Conservation (phyloP, 331 rosid genomes). For the Rosa hybrid region DNA sequence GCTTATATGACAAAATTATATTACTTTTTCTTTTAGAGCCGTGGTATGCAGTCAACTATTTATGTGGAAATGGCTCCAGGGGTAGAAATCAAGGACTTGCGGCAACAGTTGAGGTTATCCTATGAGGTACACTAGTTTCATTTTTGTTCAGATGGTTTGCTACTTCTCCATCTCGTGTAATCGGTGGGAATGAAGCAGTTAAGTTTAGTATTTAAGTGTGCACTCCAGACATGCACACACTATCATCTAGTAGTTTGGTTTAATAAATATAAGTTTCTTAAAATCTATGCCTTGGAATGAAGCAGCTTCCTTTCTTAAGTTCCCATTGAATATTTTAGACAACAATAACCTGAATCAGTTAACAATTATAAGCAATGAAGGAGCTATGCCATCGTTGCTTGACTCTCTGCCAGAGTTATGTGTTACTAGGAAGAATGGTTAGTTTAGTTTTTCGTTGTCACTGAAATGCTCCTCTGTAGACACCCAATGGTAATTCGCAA, state of each 20-base stretch:
- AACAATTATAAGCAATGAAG: background rate
- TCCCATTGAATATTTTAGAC: background rate
- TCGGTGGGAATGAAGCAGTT: background rate
- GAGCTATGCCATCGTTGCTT: background rate
- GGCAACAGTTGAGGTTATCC: conserved; percentile 60
- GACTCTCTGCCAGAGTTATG: background rate
- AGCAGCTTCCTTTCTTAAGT: background rate
- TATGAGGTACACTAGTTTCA: conserved; percentile 56
- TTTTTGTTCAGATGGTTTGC: conserved; percentile 9
- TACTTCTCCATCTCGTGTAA: conserved; percentile 17
- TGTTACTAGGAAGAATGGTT: background rate
- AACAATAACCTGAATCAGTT: background rate
- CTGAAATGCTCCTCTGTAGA: background rate
- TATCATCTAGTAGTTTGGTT: background rate
- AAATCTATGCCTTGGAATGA: background rate
- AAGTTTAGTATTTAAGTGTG: background rate
- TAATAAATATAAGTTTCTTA: background rate
- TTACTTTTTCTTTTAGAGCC: conserved; percentile 50
- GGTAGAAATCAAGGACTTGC: conserved; percentile 61
- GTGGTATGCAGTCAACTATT: conserved; percentile 96
- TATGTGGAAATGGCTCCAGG: conserved; percentile 91
- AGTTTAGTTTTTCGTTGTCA: background rate
- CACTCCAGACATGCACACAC: background rate
- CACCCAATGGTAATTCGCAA: background rate
- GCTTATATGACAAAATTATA: conserved; percentile 6